Conservation (phyloP, 2,329 filamentous ascomycete species). For the Diaporthe amygdali region DNA sequence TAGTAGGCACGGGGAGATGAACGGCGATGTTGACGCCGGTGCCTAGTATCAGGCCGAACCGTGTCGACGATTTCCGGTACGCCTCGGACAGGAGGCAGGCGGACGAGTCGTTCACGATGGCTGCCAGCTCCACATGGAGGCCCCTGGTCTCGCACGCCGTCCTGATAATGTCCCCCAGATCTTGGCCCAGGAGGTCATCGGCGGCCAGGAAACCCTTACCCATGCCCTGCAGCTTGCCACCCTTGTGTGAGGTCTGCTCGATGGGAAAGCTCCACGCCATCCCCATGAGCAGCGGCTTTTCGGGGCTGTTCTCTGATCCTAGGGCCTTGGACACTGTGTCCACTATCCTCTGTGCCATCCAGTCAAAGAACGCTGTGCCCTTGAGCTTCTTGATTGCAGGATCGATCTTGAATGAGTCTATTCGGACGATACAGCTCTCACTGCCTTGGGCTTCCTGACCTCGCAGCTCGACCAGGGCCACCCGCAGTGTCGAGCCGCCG, state of each 20-base stretch:
- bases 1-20: constrained; percentile 63
- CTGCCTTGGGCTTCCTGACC: constrained; percentile 46
- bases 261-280: constrained; percentile 75
- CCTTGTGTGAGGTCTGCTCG: constrained; percentile 69
- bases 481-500: constrained; percentile 71
- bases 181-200: constrained; percentile 61
- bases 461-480: constrained; percentile 66
- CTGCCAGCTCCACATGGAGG: constrained; percentile 60
- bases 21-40: constrained; percentile 72
- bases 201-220: constrained; percentile 70
- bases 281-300: constrained; percentile 60
- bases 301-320: constrained; percentile 40
- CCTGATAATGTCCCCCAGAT: constrained; percentile 64
- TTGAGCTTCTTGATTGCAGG: constrained; percentile 59
- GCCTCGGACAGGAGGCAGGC: constrained; percentile 70
- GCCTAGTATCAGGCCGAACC: constrained; percentile 69
- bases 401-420: constrained; percentile 62
- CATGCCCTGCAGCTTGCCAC: constrained; percentile 66
- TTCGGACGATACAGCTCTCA: constrained; percentile 58
- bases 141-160: constrained; percentile 55
- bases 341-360: constrained; percentile 67
- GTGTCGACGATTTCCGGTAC: constrained; percentile 62
- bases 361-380: constrained; percentile 68
- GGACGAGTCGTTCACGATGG: constrained; percentile 71
- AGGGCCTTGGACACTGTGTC: constrained; percentile 57